Evolutionary conservation across 148 eudicot species (phyloP), one percentile per base, ranked within the genome.

Genomic region (Dysphania ambrosioides): DNA sequence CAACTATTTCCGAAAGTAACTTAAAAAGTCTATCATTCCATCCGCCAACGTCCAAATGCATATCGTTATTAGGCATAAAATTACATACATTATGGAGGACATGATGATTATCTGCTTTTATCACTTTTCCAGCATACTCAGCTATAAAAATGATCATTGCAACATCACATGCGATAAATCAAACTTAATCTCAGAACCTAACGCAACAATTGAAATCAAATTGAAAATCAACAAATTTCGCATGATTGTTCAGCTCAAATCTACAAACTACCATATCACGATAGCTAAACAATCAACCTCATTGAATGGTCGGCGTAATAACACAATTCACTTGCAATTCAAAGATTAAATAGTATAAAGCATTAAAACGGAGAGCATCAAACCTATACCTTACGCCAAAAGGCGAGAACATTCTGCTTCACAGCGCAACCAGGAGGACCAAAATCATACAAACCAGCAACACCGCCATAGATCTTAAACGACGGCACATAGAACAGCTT

Each of bases 401-500:
- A 87, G 27, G 97, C 87, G 59, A 94, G 98, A 72, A 94, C 92
- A 71, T 94, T 92, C n/a, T 90, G 79, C 82, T 94, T 92, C 42
- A 94, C 97, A 53, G 98, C 83, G 66, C 98, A 94, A 24, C 97
- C 98, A 32, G 97, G 98, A 31, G 97, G 98, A 1, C 98, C 98
- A 67, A 86, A 92, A 76, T 94, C 97, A 75, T 90, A 94, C 6
- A 94, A 75, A 0, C 98, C 98, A 38, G 98, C 97, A 56, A 94
- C 97, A 63, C 98, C 98, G 2, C 98, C 79, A 68, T 94, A 90
- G 82, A 94, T 94, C 85, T 92, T 94, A 81, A 90, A 94, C 1
- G 96, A 88, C 0, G 93, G 98, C 11, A 87, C 84, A 80, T 83
- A 92, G 73, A 94, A 94, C 44, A 94, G 76, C 8, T 96, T 86